Evolutionary conservation across 345 rosid genomes (phyloP).

Genomic region (Orychophragmus violaceus): DNA sequence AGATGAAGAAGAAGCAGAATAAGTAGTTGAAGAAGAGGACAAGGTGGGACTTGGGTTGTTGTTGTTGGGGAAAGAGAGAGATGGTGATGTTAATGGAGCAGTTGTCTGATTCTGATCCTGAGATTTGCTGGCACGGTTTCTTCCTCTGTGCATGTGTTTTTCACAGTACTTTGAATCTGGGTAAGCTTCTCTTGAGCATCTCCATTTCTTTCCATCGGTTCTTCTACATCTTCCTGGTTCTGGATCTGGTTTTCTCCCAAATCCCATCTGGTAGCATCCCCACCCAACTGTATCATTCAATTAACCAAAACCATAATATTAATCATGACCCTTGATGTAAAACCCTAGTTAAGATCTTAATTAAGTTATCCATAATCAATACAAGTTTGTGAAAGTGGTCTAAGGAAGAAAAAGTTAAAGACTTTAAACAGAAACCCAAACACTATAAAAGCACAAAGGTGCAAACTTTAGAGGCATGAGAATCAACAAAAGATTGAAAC

Average conservation of each 20-base stretch:
- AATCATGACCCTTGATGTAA: neutral
- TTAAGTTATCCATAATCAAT: neutral
- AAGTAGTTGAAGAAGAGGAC: constrained; percentile 32
- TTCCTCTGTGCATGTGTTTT: constrained; percentile 93
- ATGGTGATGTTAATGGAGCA: constrained; percentile 24
- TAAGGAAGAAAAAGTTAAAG: constrained; percentile 1
- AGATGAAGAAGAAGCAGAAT: constrained; percentile 24
- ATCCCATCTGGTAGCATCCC: constrained; percentile 77
- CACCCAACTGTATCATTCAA: constrained; percentile 50
- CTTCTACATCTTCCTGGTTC: constrained; percentile 96
- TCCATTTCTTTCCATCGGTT: constrained; percentile 97
- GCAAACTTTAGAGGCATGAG: constrained; percentile 10
- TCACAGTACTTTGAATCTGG: constrained; percentile 90
- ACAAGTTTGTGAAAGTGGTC: neutral
- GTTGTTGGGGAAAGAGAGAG: constrained; percentile 28
- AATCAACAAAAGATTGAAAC: constrained; percentile 26
- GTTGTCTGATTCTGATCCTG: constrained; percentile 42
- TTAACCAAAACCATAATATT: neutral
- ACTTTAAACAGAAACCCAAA: neutral
- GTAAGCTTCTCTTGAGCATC: constrained; percentile 83
- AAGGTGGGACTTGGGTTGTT: constrained; percentile 26
- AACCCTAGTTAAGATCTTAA: constrained; percentile 13
- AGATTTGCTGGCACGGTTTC: constrained; percentile 92
- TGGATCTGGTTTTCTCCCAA: constrained; percentile 75
- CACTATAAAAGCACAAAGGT: constrained; percentile 6